Evolutionary conservation across 2,329 filamentous ascomycete species (phyloP).

Genomic region (Pseudogymnoascus sp.): DNA sequence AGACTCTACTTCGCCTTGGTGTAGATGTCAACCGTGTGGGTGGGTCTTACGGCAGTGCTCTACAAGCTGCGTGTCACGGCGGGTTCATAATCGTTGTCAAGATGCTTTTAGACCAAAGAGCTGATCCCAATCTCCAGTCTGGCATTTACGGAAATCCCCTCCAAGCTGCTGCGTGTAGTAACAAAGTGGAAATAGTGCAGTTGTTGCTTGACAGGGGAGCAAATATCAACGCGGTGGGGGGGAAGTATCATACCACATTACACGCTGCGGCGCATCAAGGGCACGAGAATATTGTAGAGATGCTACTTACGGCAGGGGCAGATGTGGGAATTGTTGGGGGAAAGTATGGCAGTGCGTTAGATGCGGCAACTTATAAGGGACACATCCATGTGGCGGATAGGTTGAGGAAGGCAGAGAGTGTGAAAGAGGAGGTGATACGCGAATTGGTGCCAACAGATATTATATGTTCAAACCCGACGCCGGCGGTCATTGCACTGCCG

Average conservation of each 20-base stretch:
- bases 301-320: neutral
- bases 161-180: neutral
- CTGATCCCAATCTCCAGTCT: neutral
- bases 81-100: neutral
- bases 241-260: neutral
- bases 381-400: neutral
- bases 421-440: neutral
- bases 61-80: neutral
- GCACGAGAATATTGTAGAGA: neutral
- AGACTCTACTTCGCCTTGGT: neutral
- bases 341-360: neutral
- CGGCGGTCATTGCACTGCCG: neutral
- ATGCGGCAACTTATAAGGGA: neutral
- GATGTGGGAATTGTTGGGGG: neutral
- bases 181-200: slow-evolving; percentile 11
- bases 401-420: neutral
- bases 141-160: neutral
- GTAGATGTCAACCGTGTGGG: neutral
- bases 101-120: neutral
- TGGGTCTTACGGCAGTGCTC: neutral
- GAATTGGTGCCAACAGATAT: neutral
- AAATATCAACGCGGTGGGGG: neutral
- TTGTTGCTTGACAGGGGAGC: slow-evolving; percentile 19
- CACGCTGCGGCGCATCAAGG: neutral
- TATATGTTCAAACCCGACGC: neutral